Evolutionary conservation across 495 filamentous ascomycete species (phyloP), one percentile per base, ranked within the genome.

Genomic region (Annulohypoxylon maeteangense): DNA sequence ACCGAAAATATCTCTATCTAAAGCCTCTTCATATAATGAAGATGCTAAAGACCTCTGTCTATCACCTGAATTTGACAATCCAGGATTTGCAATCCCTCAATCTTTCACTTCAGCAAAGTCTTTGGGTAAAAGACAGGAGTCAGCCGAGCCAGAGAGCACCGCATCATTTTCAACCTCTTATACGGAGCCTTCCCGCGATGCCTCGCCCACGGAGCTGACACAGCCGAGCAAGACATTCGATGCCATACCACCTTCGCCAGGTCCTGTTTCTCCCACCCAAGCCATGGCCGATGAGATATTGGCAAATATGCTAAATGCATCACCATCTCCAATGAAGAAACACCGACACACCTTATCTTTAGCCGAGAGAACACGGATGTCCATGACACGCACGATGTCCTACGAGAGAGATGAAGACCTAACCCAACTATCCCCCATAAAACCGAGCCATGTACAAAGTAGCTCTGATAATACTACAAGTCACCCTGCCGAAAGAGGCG

Each of bases 271-370:
- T 5, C 83, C 83, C n/a, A 81, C 82, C 2, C 80, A 84, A 20
- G 79, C 82, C 38, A 74, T 87, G 23, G 86, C 83, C 7, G 83
- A 87, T 36, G 79, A 85, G 38, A 87, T 91, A 53, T 74, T 91
- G 8, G 84, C 81, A 8, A 88, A 87, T 1, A 84, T 91, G 61
- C 66, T 72, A n/a, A 78, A 75, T 16, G 75, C 75, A 25, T 86
- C 85, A 0, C 85, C 85, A 6, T 86, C 86, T 0, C 86, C 86
- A 56, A 76, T 77, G 78, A 91, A 83, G 76, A 83, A 81, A 51
- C 78, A 79, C 0, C 80, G 85, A 0, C 83, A 87, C 70, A 83
- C 81, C 4, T 83, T 82, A 48, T 91, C 77, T 31, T 79, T 81
- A 45, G 86, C 80, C 75, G 89, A 84, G 79, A 84, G 84, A 14